Conservation (phyloP, 2,329 filamentous ascomycete species). For the Ophiostoma ulmi region DNA sequence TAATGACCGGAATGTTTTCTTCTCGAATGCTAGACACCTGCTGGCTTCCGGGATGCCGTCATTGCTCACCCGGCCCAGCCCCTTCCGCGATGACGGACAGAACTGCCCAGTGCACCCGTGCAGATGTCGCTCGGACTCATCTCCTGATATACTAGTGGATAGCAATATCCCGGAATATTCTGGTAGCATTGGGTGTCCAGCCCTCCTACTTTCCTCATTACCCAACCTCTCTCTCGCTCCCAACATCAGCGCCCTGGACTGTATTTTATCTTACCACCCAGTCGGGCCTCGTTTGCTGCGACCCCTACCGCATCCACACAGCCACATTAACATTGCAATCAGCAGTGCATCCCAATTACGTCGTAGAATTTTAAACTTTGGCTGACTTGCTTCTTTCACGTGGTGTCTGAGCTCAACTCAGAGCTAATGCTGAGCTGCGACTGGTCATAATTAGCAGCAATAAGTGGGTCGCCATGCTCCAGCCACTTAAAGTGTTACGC, state of each 20-base stretch:
- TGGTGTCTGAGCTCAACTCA: background rate
- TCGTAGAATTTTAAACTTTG: constrained; percentile 9
- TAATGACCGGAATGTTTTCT: background rate
- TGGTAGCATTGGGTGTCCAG: background rate
- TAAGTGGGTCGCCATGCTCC: background rate
- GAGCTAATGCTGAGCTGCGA: background rate
- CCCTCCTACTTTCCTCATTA: background rate
- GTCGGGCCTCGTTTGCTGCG: background rate
- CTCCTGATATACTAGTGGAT: background rate
- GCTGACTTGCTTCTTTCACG: background rate
- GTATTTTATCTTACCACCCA: background rate
- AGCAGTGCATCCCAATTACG: constrained; percentile 10
- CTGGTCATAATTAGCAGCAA: background rate
- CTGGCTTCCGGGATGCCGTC: too few relatives aligned
- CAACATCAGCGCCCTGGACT: background rate
- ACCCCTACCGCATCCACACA: background rate
- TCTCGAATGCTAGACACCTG: background rate
- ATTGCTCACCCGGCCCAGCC: too few relatives aligned
- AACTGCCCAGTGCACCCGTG: background rate
- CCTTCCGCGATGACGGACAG: background rate
- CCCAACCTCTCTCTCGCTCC: background rate
- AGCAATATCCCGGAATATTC: background rate
- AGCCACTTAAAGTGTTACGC: background rate
- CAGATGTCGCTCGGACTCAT: background rate
- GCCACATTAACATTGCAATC: constrained; percentile 1